A percentile compares a stretch with the other conserved stretches of the same genome.
phyloP scores from a whole-genome alignment of 306 rosid species.

The Glycine tomentella region DNA sequence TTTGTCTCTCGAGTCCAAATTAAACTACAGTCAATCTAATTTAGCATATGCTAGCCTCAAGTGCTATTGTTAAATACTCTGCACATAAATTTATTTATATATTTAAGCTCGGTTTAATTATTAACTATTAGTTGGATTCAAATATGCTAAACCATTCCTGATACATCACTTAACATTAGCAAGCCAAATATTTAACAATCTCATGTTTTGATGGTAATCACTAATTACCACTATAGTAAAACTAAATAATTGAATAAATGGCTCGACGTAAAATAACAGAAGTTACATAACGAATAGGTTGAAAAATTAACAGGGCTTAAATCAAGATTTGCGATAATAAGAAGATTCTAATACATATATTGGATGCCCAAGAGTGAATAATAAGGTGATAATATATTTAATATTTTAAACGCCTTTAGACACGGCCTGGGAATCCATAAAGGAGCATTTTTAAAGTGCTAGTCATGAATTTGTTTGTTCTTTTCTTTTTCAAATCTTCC shows the following conservation, averaged over 20 bases:
- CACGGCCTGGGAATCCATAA: slow-evolving; percentile 10
- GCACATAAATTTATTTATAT: too few relatives aligned
- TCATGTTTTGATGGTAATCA: too few relatives aligned
- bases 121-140: too few relatives aligned
- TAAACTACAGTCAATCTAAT: not conserved
- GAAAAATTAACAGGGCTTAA: not conserved
- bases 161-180: too few relatives aligned
- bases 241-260: not conserved
- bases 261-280: too few relatives aligned
- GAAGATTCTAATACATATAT: slow-evolving; percentile 8
- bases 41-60: too few relatives aligned
- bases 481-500: slow-evolving; percentile 14
- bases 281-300: not conserved
- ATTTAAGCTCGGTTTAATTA: too few relatives aligned
- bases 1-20: slow-evolving; percentile 22
- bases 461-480: slow-evolving; percentile 24
- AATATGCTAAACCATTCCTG: too few relatives aligned
- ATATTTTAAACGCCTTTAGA: not conserved
- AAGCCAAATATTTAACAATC: too few relatives aligned
- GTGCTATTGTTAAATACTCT: too few relatives aligned
- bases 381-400: too few relatives aligned
- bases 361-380: not conserved
- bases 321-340: not conserved
- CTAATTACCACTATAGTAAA: not conserved
- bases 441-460: slow-evolving; percentile 30